Base-by-base conservation (phyloP, 495 filamentous ascomycete species). In the Penicillium flavigenum region DNA sequence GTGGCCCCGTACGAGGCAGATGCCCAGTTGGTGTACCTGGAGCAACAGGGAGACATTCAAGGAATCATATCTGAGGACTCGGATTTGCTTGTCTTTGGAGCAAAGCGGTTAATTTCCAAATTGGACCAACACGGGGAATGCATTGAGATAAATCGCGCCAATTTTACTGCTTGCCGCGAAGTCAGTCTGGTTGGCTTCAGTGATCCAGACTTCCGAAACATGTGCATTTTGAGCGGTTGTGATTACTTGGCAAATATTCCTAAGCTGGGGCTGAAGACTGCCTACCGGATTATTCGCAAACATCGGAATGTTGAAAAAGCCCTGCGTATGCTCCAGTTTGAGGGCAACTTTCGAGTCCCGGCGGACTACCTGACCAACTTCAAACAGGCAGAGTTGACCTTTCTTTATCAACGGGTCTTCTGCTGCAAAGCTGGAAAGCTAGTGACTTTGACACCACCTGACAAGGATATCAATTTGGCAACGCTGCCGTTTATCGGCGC, bases 1-100 rank as follows among this genome's bases (percentile, higher is more conserved):
- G 95, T 99, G 31, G 95, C 95, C 4, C 95, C 95, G 1, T 99
- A 97, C 65, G 95, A 99, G 76, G 95, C 95, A 8, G 95, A 99
- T 73, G 88, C 94, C 6, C 95, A 99, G 73, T 79, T 99, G 53
- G 92, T 89, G 14, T 99, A 97, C 64, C 77, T 99, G 11, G 95
- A 99, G 70, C 85, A 85, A 20, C 82, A 89, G 44, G 92, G 92
- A 0, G 72, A 89, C 42, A 89, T 96, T 60, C 76, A 85, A 58
- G 95, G 90, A 2, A 94, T 98, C 53, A 79, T 99, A 41, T 96
- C 93, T 0, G 95, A 99, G 64, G 95, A 99, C 70, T 99, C 95
- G 2, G 95, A 99, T 74, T 76, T 99, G 50, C 73, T 99, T 20
- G 95, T 98, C 2, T 99, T 98, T 67, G 95, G 95, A 16, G 92